phyloP scores from a whole-genome alignment of 306 rosid genomes.

The Trichosanthes cucumerina region DNA sequence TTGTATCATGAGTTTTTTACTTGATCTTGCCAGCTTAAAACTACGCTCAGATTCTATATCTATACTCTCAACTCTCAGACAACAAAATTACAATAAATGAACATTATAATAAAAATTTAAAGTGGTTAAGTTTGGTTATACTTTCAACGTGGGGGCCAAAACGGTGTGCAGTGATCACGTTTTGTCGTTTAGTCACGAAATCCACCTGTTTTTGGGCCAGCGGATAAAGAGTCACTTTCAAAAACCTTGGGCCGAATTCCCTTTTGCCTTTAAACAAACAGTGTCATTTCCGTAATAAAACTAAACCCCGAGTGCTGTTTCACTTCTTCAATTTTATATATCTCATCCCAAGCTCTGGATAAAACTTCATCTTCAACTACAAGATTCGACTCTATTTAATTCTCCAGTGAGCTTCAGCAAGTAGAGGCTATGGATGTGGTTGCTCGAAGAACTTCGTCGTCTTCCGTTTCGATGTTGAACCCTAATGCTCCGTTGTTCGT shows the following conservation, averaged over 20 bases:
- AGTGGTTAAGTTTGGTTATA: neutral
- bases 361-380: neutral
- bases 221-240: neutral
- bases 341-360: neutral
- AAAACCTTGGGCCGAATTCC: neutral
- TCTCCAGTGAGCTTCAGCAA: neutral
- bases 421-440: slow-evolving; percentile 26
- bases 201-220: neutral
- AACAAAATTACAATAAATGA: too few species aligned
- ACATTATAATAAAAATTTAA: neutral
- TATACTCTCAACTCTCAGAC: too few species aligned
- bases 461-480: slow-evolving; percentile 40
- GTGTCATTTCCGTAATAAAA: slow-evolving; percentile 14
- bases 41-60: too few species aligned
- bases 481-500: slow-evolving; percentile 89
- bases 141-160: neutral
- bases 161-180: neutral
- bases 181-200: neutral
- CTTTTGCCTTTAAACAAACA: neutral
- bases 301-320: neutral
- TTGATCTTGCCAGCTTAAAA: too few species aligned
- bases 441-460: slow-evolving; percentile 11
- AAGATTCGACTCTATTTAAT: neutral
- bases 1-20: too few species aligned
- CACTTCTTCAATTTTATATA: neutral